Evolutionary conservation across 2,329 filamentous ascomycete genomes (phyloP).

Genomic region (Parascedosporium putredinis): DNA sequence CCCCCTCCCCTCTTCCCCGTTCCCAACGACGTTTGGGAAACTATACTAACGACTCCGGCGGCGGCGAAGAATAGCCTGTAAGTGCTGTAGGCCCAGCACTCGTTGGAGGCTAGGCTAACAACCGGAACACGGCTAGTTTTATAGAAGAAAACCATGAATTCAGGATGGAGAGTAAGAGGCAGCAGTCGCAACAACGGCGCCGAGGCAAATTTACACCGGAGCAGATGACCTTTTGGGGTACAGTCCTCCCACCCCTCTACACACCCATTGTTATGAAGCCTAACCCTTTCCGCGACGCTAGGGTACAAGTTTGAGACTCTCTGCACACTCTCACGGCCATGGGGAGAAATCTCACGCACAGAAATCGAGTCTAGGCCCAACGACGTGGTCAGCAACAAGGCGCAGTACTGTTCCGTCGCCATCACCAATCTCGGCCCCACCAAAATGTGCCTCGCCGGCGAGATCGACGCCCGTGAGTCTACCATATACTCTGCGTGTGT

Average conservation of each 20-base stretch:
- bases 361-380: constrained; percentile 68
- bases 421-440: constrained; percentile 73
- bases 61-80: constrained; percentile 42
- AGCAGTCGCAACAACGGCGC: constrained; percentile 37
- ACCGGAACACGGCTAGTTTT: constrained; percentile 53
- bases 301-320: constrained; percentile 96
- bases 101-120: background rate
- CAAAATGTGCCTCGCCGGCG: constrained; percentile 72
- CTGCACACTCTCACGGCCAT: constrained; percentile 62
- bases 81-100: constrained; percentile 13
- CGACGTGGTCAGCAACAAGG: constrained; percentile 72
- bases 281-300: constrained; percentile 22
- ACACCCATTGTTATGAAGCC: background rate
- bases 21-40: background rate
- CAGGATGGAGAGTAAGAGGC: constrained; percentile 51
- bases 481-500: too few species aligned
- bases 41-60: background rate
- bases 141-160: constrained; percentile 82
- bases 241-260: constrained; percentile 4
- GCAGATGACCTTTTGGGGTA: constrained; percentile 89
- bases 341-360: constrained; percentile 61
- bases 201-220: constrained; percentile 49
- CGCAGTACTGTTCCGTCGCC: constrained; percentile 93
- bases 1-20: background rate
- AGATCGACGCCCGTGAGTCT: constrained; percentile 82